A percentile compares a stretch with the other conserved stretches of the same genome.
These are phyloP conservation scores for Pleurostoma richardsiae DNA, from an alignment of 2,329 filamentous ascomycete genomes.

Conservation along the genomic window DNA sequence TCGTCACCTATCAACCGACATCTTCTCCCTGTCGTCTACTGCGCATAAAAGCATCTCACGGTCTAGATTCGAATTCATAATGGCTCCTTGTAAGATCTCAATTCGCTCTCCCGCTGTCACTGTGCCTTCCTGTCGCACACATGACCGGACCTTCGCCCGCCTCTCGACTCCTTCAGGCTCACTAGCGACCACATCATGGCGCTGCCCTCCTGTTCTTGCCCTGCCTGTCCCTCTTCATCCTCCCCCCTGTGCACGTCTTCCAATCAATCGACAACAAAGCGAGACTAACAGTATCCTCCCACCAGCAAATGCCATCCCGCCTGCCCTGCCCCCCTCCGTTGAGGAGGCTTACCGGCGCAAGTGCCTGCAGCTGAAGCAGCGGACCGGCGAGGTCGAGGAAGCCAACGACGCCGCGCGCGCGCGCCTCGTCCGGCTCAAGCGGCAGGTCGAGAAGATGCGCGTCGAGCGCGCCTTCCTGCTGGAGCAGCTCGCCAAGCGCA, in stretches of 20 bases:
- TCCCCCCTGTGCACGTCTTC: background rate
- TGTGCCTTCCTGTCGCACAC: too few species aligned
- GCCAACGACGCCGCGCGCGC: slow-evolving; percentile 81
- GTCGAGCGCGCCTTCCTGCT: slow-evolving; percentile 75
- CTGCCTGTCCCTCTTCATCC: background rate
- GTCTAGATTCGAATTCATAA: too few species aligned
- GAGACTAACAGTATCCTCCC: slow-evolving; percentile 1
- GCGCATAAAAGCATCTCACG: too few species aligned
- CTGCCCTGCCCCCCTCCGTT: slow-evolving; percentile 75
- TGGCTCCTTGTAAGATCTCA: too few species aligned
- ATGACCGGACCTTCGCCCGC: too few species aligned
- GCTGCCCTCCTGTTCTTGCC: too few species aligned
- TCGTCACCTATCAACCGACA: too few species aligned
- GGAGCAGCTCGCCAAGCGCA: slow-evolving; percentile 69
- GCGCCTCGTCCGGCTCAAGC: slow-evolving; percentile 73
- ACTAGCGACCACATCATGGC: too few species aligned
- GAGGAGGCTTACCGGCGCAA: slow-evolving; percentile 95
- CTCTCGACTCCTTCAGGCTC: too few species aligned
- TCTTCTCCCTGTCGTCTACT: too few species aligned
- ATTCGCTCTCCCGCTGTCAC: too few species aligned
- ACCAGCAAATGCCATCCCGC: slow-evolving; percentile 42
- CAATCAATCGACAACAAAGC: too few species aligned
- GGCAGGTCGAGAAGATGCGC: slow-evolving; percentile 86
- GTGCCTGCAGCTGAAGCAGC: slow-evolving; percentile 89
- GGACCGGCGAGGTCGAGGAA: slow-evolving; percentile 86